Base-by-base conservation (phyloP, 805 yeast species). In the Pichia rugopelliculosa region DNA sequence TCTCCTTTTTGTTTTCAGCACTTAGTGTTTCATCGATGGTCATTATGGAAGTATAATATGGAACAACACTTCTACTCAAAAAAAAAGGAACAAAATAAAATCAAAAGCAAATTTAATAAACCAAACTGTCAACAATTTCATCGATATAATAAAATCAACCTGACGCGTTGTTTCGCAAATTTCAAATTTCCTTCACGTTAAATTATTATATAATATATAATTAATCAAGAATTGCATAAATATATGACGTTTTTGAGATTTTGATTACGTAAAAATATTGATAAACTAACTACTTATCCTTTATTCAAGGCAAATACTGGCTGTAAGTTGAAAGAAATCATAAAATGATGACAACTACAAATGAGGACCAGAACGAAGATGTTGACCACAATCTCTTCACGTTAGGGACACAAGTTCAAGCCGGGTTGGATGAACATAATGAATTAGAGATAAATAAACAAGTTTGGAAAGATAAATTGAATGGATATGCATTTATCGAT, bases 351-450 rank as follows among this genome's bases (percentile, higher is more conserved):
- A 3, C 34, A 15, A 2, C 3, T n/a, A 30, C 18, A n/a, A 8
- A 30, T n/a, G 5, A 7, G 3, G n/a, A 30, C 18, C 18, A 30
- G 4, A 20, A 22, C n/a, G 22, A 18, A 22, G 44, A 24, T 20
- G 21, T 22, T n/a, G 37, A 27, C 13, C 39, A 36, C 18, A 15
- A 26, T 21, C 10, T 45, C 5, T 51, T 45, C 42, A 18, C 41
- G 8, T 44, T 52, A 30, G 55, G 55, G 11, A 52, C 55, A 5
- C 55, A 52, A 22, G 55, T 49, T 5, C 55, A 52, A 37, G 55
- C 47, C 6, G 49, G 51, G 3, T 11, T 52, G 3, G 55, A 52
- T 15, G 52, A 47, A 11, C 39, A 44, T 40, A 15, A 34, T 23
- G 25, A 39, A 6, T 9, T 34, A 15, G 13, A 36, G 8, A 39